Percentiles rank a stretch among this genome's conserved stretches.
phyloP scores from a whole-genome alignment of 2,329 filamentous ascomycete genomes.

The Lachnellula willkommii region DNA sequence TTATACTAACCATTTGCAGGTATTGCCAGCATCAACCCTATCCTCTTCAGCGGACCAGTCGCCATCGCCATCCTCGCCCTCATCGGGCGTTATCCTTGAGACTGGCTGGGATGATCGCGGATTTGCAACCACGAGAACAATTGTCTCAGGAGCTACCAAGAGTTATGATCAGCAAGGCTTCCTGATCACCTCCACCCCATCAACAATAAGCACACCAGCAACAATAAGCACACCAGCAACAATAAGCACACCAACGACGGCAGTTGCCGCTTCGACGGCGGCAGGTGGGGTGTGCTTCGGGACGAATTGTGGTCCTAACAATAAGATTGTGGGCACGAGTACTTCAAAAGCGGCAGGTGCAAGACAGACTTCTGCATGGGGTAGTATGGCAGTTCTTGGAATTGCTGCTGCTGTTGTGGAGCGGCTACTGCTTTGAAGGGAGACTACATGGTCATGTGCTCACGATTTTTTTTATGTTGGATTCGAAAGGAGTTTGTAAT shows the following conservation, averaged over 20 bases:
- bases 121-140: conserved; percentile 43
- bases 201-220: neutral
- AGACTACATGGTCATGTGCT: neutral
- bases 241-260: neutral
- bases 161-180: conserved; percentile 43
- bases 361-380: conserved; percentile 12
- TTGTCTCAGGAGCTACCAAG: conserved; percentile 31
- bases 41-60: conserved; percentile 45
- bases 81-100: conserved; percentile 25
- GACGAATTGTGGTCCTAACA: conserved; percentile 13
- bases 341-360: conserved; percentile 16
- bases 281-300: conserved; percentile 10
- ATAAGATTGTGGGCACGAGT: conserved; percentile 19
- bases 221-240: too few species aligned
- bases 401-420: conserved; percentile 14
- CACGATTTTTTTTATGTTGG: neutral
- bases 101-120: conserved; percentile 45
- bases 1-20: conserved; percentile 30
- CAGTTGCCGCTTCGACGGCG: conserved; percentile 4
- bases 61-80: conserved; percentile 39
- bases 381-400: conserved; percentile 13
- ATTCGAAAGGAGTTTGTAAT: neutral
- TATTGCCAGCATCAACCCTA: conserved; percentile 45
- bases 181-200: conserved; percentile 30
- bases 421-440: conserved; percentile 14